These are phyloP conservation scores for Psilocybe cubensis DNA, from an alignment of 768 basidiomycete species.

Conservation along the genomic window DNA sequence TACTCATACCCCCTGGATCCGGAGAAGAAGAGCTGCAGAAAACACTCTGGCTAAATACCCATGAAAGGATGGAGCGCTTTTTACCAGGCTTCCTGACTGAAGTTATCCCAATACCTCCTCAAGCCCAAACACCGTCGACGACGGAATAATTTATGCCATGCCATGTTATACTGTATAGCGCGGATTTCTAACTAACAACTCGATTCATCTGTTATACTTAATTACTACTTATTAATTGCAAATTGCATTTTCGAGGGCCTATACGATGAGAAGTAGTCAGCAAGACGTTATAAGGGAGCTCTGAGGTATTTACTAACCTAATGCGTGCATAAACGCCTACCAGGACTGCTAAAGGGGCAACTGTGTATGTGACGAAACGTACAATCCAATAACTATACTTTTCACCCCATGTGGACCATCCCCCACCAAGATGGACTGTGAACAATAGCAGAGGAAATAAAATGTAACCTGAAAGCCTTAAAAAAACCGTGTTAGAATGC, in stretches of 20 bases:
- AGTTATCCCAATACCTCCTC: conserved; percentile 51
- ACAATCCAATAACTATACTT: conserved; percentile 38
- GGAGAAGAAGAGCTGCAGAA: conserved; percentile 61
- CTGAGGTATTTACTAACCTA: conserved; percentile 42
- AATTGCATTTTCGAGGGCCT: conserved; percentile 70
- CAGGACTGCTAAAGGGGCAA: conserved; percentile 56
- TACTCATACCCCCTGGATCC: conserved; percentile 70
- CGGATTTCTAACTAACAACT: background rate
- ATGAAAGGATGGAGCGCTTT: conserved; percentile 88
- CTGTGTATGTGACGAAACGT: conserved; percentile 52
- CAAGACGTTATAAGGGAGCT: background rate
- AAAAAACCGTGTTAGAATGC: background rate
- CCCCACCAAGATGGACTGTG: conserved; percentile 73
- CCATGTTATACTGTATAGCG: background rate
- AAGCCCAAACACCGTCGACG: conserved; percentile 12
- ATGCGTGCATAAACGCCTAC: conserved; percentile 49
- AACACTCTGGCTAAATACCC: conserved; percentile 83
- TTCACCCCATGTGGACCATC: conserved; percentile 63
- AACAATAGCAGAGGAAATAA: conserved; percentile 63
- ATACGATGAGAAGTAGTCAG: background rate
- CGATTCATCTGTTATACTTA: background rate
- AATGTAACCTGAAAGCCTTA: conserved; percentile 70
- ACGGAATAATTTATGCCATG: conserved; percentile 14
- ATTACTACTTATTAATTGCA: conserved; percentile 21
- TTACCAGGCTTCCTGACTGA: conserved; percentile 87